These are phyloP conservation scores for Leucosporidium scottii DNA, from an alignment of 768 basidiomycete species.

Conservation along the genomic window DNA sequence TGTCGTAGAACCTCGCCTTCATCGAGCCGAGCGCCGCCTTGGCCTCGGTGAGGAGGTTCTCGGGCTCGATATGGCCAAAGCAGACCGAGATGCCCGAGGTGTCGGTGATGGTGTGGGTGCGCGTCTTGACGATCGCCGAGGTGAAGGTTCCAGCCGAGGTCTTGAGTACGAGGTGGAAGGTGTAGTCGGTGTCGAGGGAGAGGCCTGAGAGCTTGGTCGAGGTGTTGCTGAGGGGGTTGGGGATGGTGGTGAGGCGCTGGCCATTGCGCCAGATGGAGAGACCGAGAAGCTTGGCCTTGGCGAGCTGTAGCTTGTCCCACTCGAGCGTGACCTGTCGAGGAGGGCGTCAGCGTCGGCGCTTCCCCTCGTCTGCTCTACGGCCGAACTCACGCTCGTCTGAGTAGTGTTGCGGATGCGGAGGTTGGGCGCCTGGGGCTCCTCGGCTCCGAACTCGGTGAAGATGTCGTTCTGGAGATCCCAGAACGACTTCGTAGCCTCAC, in stretches of 20 bases:
- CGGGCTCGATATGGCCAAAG: slow-evolving; percentile 80
- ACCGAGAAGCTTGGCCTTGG: slow-evolving; percentile 74
- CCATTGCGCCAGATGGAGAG: slow-evolving; percentile 90
- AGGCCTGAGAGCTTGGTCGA: slow-evolving; percentile 50
- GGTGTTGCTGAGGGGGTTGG: slow-evolving; percentile 71
- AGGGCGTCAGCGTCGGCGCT: background rate
- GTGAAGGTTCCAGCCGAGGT: slow-evolving; percentile 87
- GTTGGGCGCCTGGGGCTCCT: slow-evolving; percentile 62
- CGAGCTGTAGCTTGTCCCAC: slow-evolving; percentile 81
- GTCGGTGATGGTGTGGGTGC: slow-evolving; percentile 90
- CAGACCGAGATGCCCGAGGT: slow-evolving; percentile 92
- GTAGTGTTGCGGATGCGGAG: slow-evolving; percentile 88
- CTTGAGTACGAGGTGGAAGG: slow-evolving; percentile 86
- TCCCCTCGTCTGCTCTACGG: background rate
- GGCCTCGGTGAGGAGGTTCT: slow-evolving; percentile 66
- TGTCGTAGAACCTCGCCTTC: slow-evolving; percentile 82
- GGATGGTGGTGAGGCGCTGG: slow-evolving; percentile 77
- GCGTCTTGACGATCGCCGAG: slow-evolving; percentile 71
- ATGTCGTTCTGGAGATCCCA: slow-evolving; percentile 78
- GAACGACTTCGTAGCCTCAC: slow-evolving; percentile 71
- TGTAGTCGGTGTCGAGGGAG: slow-evolving; percentile 58
- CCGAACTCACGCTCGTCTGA: slow-evolving; percentile 69
- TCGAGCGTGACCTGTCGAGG: slow-evolving; percentile 57
- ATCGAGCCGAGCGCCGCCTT: slow-evolving; percentile 75
- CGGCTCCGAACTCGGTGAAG: slow-evolving; percentile 61